phyloP scores from a whole-genome alignment of 2,329 filamentous ascomycete genomes.

The Ceratocystiopsis sp. region DNA sequence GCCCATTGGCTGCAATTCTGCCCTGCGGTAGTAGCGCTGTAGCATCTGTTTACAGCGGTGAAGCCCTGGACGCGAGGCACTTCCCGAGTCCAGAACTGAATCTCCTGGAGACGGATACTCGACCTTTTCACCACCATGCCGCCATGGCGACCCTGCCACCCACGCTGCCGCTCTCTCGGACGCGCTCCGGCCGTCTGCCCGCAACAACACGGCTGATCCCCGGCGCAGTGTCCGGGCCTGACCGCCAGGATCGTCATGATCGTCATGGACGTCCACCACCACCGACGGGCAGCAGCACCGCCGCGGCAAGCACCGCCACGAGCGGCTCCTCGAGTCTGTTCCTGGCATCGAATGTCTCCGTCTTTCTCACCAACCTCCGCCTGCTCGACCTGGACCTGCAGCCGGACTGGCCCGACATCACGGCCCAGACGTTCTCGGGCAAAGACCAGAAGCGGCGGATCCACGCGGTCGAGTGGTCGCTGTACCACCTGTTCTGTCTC shows the following conservation, averaged over 20 bases:
- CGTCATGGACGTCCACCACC: no score
- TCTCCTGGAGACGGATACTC: no score
- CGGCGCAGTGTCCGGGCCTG: no score
- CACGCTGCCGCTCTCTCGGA: conserved; percentile 11
- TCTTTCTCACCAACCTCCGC: conserved; percentile 71
- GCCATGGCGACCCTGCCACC: conserved; percentile 7
- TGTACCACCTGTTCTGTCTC: conserved; percentile 72
- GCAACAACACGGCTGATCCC: no score
- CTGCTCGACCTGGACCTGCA: conserved; percentile 63
- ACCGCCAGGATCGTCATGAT: no score
- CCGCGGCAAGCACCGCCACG: not conserved
- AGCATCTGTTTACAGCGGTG: no score
- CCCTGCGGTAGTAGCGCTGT: no score
- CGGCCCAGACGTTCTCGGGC: conserved; percentile 48
- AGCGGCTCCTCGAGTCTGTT: not conserved
- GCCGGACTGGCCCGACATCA: conserved; percentile 67
- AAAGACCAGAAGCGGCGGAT: conserved; percentile 68
- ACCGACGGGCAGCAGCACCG: not conserved
- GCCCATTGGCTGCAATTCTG: no score
- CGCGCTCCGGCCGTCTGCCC: conserved; percentile 12
- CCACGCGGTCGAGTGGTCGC: conserved; percentile 70
- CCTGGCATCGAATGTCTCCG: conserved; percentile 23
- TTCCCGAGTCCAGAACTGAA: no score
- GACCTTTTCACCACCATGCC: conserved; percentile 3
- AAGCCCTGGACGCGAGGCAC: no score